phyloP scores from a whole-genome alignment of 2,329 filamentous ascomycete genomes.

The Clonostachys sp. region DNA sequence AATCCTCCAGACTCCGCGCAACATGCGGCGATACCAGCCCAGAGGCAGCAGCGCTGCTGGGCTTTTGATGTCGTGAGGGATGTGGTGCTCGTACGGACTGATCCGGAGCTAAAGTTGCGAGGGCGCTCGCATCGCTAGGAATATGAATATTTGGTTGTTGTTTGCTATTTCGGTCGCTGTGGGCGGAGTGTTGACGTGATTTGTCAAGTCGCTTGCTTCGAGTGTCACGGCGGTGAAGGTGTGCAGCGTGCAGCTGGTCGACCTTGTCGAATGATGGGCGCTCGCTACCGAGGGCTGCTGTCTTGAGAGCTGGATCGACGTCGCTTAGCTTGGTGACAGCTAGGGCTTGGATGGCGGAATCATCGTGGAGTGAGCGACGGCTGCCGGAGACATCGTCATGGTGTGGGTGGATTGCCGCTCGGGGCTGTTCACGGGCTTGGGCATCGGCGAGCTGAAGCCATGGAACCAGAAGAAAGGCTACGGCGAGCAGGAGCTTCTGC shows the following conservation, averaged over 20 bases:
- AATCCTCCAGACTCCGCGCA: constrained; percentile 98
- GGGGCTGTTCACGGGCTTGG: not conserved
- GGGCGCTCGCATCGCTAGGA: constrained; percentile 81
- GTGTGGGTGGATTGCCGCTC: not conserved
- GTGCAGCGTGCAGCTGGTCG: too few species aligned
- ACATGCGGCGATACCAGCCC: constrained; percentile 76
- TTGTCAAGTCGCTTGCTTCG: not conserved
- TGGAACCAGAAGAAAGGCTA: not conserved
- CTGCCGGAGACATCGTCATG: not conserved
- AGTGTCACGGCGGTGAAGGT: too few species aligned
- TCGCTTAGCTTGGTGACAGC: not conserved
- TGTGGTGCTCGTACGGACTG: constrained; percentile 89
- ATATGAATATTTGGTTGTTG: constrained; percentile 10
- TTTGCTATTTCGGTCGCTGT: constrained; percentile 10
- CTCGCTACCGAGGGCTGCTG: too few species aligned
- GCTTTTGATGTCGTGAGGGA: constrained; percentile 56
- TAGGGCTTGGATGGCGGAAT: not conserved
- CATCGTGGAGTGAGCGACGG: not conserved
- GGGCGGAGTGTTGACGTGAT: not conserved
- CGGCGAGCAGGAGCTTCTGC: too few species aligned
- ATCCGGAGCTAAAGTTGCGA: constrained; percentile 97
- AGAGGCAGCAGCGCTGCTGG: constrained; percentile 53
- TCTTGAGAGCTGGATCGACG: not conserved
- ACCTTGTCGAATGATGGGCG: too few species aligned
- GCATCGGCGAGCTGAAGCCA: not conserved